Base-by-base conservation (phyloP, 2,329 filamentous ascomycete genomes). In the Colletotrichum sp. region DNA sequence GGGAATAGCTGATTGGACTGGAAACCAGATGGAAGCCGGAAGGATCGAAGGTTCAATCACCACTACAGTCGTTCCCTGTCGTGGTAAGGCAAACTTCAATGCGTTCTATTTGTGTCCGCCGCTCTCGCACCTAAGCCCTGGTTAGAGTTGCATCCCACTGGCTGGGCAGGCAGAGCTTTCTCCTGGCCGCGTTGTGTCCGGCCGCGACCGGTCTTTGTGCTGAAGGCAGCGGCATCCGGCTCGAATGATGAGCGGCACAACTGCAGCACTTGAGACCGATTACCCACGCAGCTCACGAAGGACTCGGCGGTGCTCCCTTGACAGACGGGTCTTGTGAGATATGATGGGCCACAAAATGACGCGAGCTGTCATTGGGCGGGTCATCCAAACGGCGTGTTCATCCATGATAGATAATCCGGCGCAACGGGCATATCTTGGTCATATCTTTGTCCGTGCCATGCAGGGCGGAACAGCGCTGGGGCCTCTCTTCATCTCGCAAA, bases 351-450 rank as follows among this genome's bases (percentile, higher is more conserved):
- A 34, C 22, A 30, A 28, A 43, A 32, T 60, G 43, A 27, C 27
- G 73, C 70, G 62, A 60, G 70, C 16, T 75, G 60, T 62, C 28
- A 76, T 70, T 76, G 74, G 74, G 48, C 65, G 61, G 36, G 30
- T 70, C 71, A 32, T 75, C 74, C 65, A 70, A 75, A 70, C 74
- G 34, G 62, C 36, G 39, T 62, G 70, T 68, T 75, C 64, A 66
- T 67, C 73, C 70, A 43, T 43, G 43, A 12, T 34, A 25, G 62
- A 62, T 22, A 43, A 56, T 32, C 73, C 62, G 62, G 62, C 69
- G 70, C 70, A 58, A 52, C 56, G 73, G 73, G 34, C 56, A 72
- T 66, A 61, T 66, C 39, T 67, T 64, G 69, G 73, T 61, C 64
- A 68, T 48, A 34, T 66, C 62, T 67, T 67, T 58, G 69, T 75